Base-by-base conservation (phyloP, 108 stramenopile species). In the Pseudonitzschia delicatissima region DNA sequence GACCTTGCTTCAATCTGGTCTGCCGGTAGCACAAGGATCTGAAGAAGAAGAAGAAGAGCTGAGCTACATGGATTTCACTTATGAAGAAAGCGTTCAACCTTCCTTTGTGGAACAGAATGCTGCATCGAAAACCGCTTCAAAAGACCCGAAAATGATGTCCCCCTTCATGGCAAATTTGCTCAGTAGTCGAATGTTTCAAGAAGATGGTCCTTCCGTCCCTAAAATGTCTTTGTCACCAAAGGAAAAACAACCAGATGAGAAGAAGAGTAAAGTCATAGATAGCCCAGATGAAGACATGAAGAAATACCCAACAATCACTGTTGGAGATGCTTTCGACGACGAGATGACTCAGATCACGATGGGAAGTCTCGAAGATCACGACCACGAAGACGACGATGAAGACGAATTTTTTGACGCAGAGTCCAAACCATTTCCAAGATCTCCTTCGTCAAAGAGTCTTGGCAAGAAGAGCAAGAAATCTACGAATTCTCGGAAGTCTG, bases 321-420 rank as follows among this genome's bases (percentile, higher is more conserved):
- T 62, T 0, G 42, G 50, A 39, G 39, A 44, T 17, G 6, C 21
- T 7, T 33, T 25, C 17, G 73, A 74, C 42, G 72, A 73, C 49
- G 73, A 74, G 2, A 74, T 74, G 73, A 74, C 73, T 17, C 66
- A 67, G 61, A 53, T 74, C 23, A 74, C 73, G 15, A 66, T 74
- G 47, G 73, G 66, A 53, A 67, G 62, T 57, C 52, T 53, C 29
- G 60, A 31, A 1, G 70, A 39, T 36, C 36, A 61, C 31, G 53
- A 34, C 15, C 8, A 3, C 13, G 50, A 51, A 13, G 55, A 57
- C 25, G 55, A 57, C 12, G 7, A 9, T 1, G 60, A 42, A 40
- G 60, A 61, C 17, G n/a, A 39, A 26, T 61, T 40, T 20, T 61
- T 40, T 25, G 60, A 61, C 32, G 60, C 60, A 23, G 60, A 20